phyloP scores from a whole-genome alignment of 345 rosid species.

The Gossypium stocksii region DNA sequence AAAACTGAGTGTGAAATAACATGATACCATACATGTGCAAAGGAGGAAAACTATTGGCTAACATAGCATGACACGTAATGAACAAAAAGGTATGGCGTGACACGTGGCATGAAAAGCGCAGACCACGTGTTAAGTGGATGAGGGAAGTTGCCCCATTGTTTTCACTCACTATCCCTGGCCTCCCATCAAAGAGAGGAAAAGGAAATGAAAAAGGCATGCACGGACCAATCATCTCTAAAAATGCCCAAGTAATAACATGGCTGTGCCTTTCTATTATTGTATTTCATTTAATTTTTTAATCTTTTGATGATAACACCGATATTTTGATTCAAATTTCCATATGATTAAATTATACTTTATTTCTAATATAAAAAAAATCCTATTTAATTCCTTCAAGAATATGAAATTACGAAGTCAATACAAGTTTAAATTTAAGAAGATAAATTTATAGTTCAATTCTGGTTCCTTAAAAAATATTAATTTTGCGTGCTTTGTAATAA shows the following conservation, averaged over 20 bases:
- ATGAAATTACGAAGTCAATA: no score
- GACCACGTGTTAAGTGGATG: constrained; percentile 26
- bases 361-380: no score
- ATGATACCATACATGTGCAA: constrained; percentile 35
- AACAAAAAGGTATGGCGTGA: not conserved
- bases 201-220: not conserved
- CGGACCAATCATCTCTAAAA: not conserved
- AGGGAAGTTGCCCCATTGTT: constrained; percentile 25
- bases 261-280: not conserved
- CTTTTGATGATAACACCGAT: no score
- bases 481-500: no score
- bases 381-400: no score
- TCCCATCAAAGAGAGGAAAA: not conserved
- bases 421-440: no score
- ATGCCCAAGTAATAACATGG: not conserved
- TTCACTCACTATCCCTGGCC: constrained; percentile 24
- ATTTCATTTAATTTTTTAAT: not conserved
- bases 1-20: constrained; percentile 24
- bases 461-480: no score
- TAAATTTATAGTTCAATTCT: no score
- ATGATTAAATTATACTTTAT: no score
- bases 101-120: constrained; percentile 22
- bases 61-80: constrained; percentile 17
- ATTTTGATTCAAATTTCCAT: no score
- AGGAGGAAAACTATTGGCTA: constrained; percentile 2